phyloP scores from a whole-genome alignment of 2,329 filamentous ascomycete genomes.

The Tolypocladium ophioglossoides region DNA sequence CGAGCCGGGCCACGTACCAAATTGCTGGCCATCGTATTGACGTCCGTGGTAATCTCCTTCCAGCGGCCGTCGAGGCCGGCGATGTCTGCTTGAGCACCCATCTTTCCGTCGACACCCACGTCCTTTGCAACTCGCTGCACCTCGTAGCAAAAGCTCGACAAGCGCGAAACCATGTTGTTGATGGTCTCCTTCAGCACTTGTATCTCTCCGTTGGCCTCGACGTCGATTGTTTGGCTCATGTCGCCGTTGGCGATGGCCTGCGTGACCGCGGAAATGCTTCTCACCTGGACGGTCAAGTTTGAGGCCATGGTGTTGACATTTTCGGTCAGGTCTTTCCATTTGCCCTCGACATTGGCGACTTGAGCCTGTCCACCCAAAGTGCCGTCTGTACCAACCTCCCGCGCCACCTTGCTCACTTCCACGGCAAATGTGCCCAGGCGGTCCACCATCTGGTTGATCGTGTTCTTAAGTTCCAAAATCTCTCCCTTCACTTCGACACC shows the following conservation, averaged over 20 bases:
- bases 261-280: conserved; percentile 87
- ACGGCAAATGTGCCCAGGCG: conserved; percentile 92
- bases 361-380: conserved; percentile 88
- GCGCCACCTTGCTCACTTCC: conserved; percentile 89
- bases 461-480: conserved; percentile 90
- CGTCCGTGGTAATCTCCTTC: conserved; percentile 97
- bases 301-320: conserved; percentile 73
- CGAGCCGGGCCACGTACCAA: conserved; percentile 31
- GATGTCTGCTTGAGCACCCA: conserved; percentile 94
- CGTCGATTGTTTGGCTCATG: conserved; percentile 91
- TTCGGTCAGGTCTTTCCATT: conserved; percentile 94
- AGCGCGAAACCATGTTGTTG: conserved; percentile 94
- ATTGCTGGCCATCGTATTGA: conserved; percentile 81
- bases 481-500: conserved; percentile 88
- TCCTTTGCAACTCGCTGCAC: conserved; percentile 93
- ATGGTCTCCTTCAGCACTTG: conserved; percentile 90
- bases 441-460: conserved; percentile 98
- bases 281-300: conserved; percentile 63
- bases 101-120: conserved; percentile 94
- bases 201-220: conserved; percentile 91
- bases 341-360: conserved; percentile 90
- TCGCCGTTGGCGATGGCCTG: conserved; percentile 93
- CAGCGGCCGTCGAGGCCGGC: conserved; percentile 86
- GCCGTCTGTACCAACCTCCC: conserved; percentile 93
- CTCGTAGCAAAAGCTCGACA: conserved; percentile 93